Percentiles rank a stretch among this genome's conserved stretches.
Conservation (phyloP, 305 asterid genomes). For the Ajuga reptans region DNA sequence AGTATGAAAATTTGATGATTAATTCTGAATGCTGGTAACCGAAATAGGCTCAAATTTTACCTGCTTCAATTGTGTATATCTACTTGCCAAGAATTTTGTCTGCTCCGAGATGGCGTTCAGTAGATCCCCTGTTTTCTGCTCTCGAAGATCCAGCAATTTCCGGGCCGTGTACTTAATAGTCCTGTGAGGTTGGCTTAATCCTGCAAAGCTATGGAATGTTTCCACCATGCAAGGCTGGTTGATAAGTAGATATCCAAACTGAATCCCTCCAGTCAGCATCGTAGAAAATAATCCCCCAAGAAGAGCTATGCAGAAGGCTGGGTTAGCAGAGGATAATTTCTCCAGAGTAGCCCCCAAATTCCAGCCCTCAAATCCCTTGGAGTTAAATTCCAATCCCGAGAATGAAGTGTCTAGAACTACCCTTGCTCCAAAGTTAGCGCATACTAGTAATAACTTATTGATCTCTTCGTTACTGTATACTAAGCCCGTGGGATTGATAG, state of each 20-base stretch:
- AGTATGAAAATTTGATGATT: background rate
- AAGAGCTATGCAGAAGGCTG: conserved; percentile 52
- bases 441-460: conserved; percentile 40
- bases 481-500: conserved; percentile 74
- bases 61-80: conserved; percentile 77
- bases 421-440: conserved; percentile 71
- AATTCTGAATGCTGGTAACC: background rate
- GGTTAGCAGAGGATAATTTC: conserved; percentile 43
- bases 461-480: conserved; percentile 83
- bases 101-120: conserved; percentile 53
- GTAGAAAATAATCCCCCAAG: conserved; percentile 80
- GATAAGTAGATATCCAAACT: conserved; percentile 66
- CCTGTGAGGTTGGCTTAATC: conserved; percentile 79
- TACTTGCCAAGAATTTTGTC: conserved; percentile 44
- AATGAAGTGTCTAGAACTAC: conserved; percentile 85
- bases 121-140: conserved; percentile 45
- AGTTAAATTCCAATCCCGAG: conserved; percentile 63
- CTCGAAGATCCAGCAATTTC: conserved; percentile 69
- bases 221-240: conserved; percentile 61
- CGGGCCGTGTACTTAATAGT: conserved; percentile 72
- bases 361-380: conserved; percentile 57
- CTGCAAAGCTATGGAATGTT: conserved; percentile 64
- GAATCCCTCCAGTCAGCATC: conserved; percentile 82
- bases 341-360: conserved; percentile 53
- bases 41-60: conserved; percentile 27